These are phyloP conservation scores for Hericium erinaceus DNA, from an alignment of 768 basidiomycete species.

Conservation along the genomic window DNA sequence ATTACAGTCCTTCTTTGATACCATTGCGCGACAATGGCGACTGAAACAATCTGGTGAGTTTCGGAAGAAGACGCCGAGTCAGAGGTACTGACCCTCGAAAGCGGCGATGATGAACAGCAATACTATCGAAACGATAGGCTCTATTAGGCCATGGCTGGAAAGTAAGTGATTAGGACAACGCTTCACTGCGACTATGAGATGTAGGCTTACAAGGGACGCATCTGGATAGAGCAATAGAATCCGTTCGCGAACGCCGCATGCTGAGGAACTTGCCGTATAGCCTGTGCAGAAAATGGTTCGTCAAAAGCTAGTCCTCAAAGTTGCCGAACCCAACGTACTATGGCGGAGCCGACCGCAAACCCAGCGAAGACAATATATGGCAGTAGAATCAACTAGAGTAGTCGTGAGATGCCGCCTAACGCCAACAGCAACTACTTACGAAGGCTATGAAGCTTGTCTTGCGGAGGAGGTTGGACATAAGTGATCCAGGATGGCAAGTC, in stretches of 20 bases:
- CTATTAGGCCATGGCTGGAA: constrained; percentile 8
- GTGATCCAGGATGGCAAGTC: constrained; percentile 21
- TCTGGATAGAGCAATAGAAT: constrained; percentile 38
- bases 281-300: constrained; percentile 17
- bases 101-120: constrained; percentile 29
- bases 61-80: neutral
- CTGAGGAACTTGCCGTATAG: constrained; percentile 15
- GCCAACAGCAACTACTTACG: neutral
- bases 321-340: neutral
- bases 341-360: constrained; percentile 24
- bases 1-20: constrained; percentile 29
- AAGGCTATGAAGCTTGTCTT: constrained; percentile 20
- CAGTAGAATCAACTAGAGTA: constrained; percentile 23
- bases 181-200: too few relatives aligned
- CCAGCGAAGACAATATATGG: constrained; percentile 35
- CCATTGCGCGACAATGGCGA: constrained; percentile 33
- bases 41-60: constrained; percentile 21
- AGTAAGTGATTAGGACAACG: too few relatives aligned
- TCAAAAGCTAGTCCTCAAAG: neutral
- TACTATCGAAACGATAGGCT: constrained; percentile 36
- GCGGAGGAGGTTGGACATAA: constrained; percentile 16
- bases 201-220: constrained; percentile 27
- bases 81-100: constrained; percentile 33
- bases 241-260: constrained; percentile 29
- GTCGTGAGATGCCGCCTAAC: constrained; percentile 6